These are phyloP conservation scores for Cantharellus anzutake DNA, from an alignment of 768 basidiomycete species.

Conservation along the genomic window DNA sequence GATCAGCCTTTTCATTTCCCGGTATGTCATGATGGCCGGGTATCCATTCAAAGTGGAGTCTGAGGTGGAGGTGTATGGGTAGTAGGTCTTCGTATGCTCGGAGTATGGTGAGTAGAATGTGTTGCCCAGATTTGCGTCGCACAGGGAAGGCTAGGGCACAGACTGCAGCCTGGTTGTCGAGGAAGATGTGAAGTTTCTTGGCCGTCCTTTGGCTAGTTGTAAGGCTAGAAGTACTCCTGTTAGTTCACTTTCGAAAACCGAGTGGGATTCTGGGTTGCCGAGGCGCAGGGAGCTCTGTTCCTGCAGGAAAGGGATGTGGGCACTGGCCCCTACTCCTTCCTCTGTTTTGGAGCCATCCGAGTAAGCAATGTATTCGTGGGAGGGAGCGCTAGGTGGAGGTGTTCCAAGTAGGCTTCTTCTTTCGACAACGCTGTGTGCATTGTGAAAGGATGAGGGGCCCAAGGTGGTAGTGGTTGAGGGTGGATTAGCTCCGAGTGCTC, in stretches of 20 bases:
- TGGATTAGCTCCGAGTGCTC: too few species aligned
- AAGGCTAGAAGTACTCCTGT: slow-evolving; percentile 1
- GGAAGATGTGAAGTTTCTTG: background rate
- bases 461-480: too few species aligned
- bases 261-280: background rate
- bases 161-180: slow-evolving; percentile 1
- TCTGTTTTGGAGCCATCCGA: slow-evolving; percentile 5
- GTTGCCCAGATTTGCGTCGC: background rate
- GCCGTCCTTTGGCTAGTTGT: background rate
- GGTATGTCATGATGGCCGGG: background rate
- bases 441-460: too few species aligned
- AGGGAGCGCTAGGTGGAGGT: too few species aligned
- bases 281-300: background rate
- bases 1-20: background rate
- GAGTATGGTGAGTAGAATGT: background rate
- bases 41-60: background rate
- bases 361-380: slow-evolving; percentile 3
- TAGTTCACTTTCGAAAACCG: slow-evolving; percentile 3
- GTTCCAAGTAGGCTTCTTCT: too few species aligned
- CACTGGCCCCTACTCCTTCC: background rate
- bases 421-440: too few species aligned
- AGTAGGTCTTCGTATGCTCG: background rate
- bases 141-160: too few species aligned
- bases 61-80: background rate
- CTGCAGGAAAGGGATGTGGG: background rate